Conservation (phyloP, 257 asterid genomes). For the Capsicum rhomboideum region DNA sequence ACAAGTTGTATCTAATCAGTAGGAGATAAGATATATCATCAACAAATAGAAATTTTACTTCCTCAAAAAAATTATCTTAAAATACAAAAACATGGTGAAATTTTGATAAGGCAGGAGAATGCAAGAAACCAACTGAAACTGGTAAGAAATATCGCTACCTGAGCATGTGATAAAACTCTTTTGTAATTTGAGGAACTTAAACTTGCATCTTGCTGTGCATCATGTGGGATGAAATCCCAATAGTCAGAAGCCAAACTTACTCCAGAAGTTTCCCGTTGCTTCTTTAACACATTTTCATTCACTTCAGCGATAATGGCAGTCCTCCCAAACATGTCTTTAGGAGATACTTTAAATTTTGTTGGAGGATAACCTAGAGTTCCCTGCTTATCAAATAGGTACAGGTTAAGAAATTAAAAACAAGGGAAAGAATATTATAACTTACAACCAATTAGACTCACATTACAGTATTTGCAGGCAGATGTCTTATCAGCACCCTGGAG, state of each 20-base stretch:
- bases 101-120: not conserved
- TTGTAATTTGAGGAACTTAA: conserved; percentile 23
- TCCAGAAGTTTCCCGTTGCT: conserved; percentile 2
- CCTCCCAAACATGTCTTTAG: conserved; percentile 60
- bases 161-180: conserved; percentile 66
- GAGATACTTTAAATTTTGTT: conserved; percentile 68
- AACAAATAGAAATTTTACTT: not conserved
- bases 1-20: not conserved
- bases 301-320: conserved; percentile 74
- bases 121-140: conserved; percentile 8
- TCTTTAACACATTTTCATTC: conserved; percentile 17
- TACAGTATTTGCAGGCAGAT: conserved; percentile 70
- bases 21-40: not conserved
- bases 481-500: conserved; percentile 36
- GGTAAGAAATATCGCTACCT: conserved; percentile 34
- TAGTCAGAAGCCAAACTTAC: conserved; percentile 55
- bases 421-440: conserved; percentile 1
- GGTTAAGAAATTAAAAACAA: conserved; percentile 14
- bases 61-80: not conserved
- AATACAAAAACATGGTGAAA: not conserved
- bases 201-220: conserved; percentile 30
- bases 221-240: conserved; percentile 78
- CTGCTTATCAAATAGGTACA: conserved; percentile 37
- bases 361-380: conserved; percentile 56
- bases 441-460: conserved; percentile 48